Conservation (phyloP, 805 yeast species). For the Peterozyma toletana region DNA sequence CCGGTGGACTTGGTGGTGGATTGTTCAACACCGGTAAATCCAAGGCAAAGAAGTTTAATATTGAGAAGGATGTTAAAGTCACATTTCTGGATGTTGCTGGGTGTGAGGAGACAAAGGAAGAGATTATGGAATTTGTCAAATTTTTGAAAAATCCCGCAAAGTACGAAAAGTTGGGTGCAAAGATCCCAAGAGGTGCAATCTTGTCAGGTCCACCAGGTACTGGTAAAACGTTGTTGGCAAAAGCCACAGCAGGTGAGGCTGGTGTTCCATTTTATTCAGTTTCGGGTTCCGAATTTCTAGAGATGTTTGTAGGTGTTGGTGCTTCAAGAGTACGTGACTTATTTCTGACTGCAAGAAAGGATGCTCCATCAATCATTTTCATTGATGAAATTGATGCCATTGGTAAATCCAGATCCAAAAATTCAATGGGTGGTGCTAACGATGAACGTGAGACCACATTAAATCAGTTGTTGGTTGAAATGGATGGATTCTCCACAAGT, state of each 20-base stretch:
- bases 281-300: conserved; percentile 93
- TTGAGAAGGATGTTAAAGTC: conserved; percentile 75
- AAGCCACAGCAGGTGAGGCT: conserved; percentile 96
- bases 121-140: conserved; percentile 91
- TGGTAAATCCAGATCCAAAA: conserved; percentile 73
- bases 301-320: conserved; percentile 96
- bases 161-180: conserved; percentile 85
- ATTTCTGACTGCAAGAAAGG: conserved; percentile 82
- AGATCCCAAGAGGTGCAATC: conserved; percentile 93
- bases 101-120: conserved; percentile 89
- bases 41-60: conserved; percentile 74
- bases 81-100: conserved; percentile 91
- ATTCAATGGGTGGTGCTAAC: conserved; percentile 70
- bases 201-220: conserved; percentile 96
- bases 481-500: conserved; percentile 87
- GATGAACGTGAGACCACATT: conserved; percentile 93
- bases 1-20: conserved; percentile 42
- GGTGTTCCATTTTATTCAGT: conserved; percentile 90
- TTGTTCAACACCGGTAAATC: conserved; percentile 74
- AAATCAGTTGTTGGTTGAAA: conserved; percentile 87
- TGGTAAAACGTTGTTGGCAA: conserved; percentile 88
- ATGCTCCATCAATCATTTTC: conserved; percentile 86
- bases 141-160: conserved; percentile 79
- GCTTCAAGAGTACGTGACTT: conserved; percentile 91
- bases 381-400: conserved; percentile 96